Conservation (phyloP, 2,329 filamentous ascomycete genomes). For the Verticillium nubilum region DNA sequence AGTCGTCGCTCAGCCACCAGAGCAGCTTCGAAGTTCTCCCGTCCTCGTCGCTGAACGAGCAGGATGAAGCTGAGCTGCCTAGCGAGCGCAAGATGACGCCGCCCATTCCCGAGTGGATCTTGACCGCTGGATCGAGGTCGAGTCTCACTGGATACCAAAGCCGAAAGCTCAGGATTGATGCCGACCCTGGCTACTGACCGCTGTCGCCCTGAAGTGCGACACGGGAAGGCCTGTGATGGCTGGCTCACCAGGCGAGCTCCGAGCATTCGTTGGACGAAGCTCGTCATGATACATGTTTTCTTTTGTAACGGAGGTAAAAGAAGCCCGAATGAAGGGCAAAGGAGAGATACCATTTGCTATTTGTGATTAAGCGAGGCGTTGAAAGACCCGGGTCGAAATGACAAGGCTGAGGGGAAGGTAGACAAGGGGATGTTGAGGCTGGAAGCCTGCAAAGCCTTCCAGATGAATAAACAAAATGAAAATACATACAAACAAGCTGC, state of each 20-base stretch:
- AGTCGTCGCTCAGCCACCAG: slow-evolving; percentile 44
- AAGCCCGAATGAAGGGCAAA: background rate
- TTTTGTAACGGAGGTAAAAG: background rate
- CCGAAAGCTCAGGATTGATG: slow-evolving; percentile 22
- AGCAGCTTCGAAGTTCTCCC: slow-evolving; percentile 38
- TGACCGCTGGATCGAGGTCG: slow-evolving; percentile 45
- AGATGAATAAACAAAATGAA: background rate
- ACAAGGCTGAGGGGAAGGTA: background rate
- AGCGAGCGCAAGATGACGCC: slow-evolving; percentile 48
- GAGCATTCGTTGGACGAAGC: background rate
- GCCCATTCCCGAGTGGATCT: slow-evolving; percentile 56
- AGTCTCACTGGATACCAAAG: slow-evolving; percentile 42
- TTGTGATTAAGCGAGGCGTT: background rate
- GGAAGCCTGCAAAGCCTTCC: background rate
- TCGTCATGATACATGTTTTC: background rate
- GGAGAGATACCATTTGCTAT: background rate
- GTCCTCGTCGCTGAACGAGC: slow-evolving; percentile 15
- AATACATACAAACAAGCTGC: no score
- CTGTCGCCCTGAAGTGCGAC: background rate
- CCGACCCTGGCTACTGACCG: background rate
- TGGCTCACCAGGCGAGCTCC: background rate
- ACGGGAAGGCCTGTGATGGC: background rate
- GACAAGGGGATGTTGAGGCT: background rate
- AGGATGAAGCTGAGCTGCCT: slow-evolving; percentile 15
- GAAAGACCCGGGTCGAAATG: background rate